Evolutionary conservation across 805 yeast species (phyloP).

Genomic region (Komagataella populi): DNA sequence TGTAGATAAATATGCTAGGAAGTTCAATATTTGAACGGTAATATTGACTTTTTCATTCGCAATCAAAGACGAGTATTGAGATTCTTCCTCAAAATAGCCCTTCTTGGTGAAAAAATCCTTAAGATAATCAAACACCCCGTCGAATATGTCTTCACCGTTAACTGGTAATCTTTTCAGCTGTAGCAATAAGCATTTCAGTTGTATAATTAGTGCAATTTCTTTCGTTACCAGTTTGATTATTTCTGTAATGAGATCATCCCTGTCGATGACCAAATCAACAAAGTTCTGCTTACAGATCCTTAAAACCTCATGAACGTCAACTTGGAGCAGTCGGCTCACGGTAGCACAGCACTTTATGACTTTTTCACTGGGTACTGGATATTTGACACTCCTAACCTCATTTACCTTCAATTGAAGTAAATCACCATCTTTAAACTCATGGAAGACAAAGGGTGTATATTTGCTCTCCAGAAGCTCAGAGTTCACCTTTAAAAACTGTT

Average conservation of each 20-base stretch:
- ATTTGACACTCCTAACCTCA: background rate
- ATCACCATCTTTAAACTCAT: background rate
- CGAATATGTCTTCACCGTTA: background rate
- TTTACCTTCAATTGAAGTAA: background rate
- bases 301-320: background rate
- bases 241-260: background rate
- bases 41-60: conserved; percentile 1
- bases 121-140: background rate
- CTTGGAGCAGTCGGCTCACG: background rate
- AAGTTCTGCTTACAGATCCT: conserved; percentile 1
- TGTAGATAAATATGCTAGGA: conserved; percentile 13
- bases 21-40: conserved; percentile 6
- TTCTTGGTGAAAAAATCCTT: background rate
- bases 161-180: background rate
- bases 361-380: background rate
- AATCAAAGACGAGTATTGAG: background rate
- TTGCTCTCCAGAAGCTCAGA: background rate
- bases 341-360: background rate
- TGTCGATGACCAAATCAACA: background rate
- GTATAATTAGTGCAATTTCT: background rate
- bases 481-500: background rate
- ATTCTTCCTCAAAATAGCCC: background rate
- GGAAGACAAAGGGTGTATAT: background rate
- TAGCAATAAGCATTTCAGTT: background rate
- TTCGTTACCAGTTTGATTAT: background rate